Percentiles rank a stretch among this genome's conserved stretches.
Evolutionary conservation across 2,329 filamentous ascomycete genomes (phyloP).

Genomic region (Alternaria ethzedia): DNA sequence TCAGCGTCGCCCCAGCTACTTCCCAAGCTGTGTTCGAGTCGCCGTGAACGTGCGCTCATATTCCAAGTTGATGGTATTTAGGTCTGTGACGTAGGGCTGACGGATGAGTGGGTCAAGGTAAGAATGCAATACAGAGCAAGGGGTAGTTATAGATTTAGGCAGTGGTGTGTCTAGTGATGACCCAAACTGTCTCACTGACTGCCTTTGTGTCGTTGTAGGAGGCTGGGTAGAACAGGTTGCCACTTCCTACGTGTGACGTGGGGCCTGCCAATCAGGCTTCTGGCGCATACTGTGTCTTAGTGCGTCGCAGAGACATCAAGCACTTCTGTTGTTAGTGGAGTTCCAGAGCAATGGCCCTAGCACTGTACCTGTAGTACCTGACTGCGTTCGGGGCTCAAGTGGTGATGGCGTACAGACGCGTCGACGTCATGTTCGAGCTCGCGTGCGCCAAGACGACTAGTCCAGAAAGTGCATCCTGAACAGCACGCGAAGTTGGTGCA

Average conservation of each 20-base stretch:
- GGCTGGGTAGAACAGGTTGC: conserved; percentile 29
- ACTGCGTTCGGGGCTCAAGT: neutral
- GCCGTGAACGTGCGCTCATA: conserved; percentile 28
- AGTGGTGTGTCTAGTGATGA: neutral
- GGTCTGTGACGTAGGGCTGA: neutral
- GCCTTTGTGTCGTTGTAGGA: conserved; percentile 17
- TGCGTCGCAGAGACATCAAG: conserved; percentile 4
- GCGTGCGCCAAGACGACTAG: conserved; percentile 33
- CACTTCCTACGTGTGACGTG: conserved; percentile 39
- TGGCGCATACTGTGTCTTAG: conserved; percentile 1
- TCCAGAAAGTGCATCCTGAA: conserved; percentile 26
- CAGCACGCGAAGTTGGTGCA: conserved; percentile 13
- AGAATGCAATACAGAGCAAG: neutral
- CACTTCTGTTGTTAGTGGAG: neutral
- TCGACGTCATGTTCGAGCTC: conserved; percentile 20
- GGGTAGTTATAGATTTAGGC: neutral
- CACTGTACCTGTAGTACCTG: neutral
- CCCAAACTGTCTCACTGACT: neutral
- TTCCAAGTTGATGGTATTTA: neutral
- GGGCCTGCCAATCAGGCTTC: conserved; percentile 33
- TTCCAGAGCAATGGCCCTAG: neutral
- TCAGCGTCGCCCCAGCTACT: conserved; percentile 45
- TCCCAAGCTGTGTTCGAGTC: conserved; percentile 35
- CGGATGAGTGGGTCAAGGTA: neutral
- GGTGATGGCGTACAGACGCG: conserved; percentile 1